These are phyloP conservation scores for Epichloe gansuensis DNA, from an alignment of 2,329 filamentous ascomycete genomes.

Conservation along the genomic window DNA sequence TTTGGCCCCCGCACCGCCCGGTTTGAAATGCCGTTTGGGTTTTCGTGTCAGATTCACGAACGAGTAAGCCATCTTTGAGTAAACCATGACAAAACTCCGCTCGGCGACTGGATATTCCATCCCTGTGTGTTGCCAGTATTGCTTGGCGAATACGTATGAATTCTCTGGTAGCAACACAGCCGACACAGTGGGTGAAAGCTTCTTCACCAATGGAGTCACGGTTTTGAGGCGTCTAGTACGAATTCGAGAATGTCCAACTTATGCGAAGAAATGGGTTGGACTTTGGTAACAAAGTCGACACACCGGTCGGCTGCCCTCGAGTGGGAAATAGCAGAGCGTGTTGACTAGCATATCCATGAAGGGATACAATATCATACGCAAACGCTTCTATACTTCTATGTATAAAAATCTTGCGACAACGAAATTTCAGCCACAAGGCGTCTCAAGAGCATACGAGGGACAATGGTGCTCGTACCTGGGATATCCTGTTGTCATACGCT, in stretches of 20 bases:
- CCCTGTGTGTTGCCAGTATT: slow-evolving; percentile 97
- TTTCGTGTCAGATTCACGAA: slow-evolving; percentile 18
- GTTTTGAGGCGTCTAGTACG: slow-evolving; percentile 43
- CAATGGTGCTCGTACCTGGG: slow-evolving; percentile 49
- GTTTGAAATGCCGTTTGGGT: slow-evolving; percentile 15
- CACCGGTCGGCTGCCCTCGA: slow-evolving; percentile 57
- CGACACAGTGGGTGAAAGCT: slow-evolving; percentile 48
- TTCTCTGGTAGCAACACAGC: slow-evolving; percentile 60
- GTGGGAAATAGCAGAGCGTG: slow-evolving; percentile 79
- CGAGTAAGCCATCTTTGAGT: slow-evolving; percentile 54
- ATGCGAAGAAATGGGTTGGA: slow-evolving; percentile 35
- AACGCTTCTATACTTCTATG: slow-evolving; percentile 72
- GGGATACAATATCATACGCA: slow-evolving; percentile 51
- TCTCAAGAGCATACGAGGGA: neutral
- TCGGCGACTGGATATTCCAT: slow-evolving; percentile 80
- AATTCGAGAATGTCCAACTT: slow-evolving; percentile 50
- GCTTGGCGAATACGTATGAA: slow-evolving; percentile 64
- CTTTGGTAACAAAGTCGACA: slow-evolving; percentile 54
- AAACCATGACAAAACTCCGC: slow-evolving; percentile 79
- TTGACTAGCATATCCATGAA: slow-evolving; percentile 48
- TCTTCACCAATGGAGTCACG: slow-evolving; percentile 37
- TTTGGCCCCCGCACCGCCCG: slow-evolving; percentile 56
- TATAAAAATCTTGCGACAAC: slow-evolving; percentile 65
- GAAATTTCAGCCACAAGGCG: neutral
- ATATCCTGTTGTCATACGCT: slow-evolving; percentile 80